Evolutionary conservation across 2,329 filamentous ascomycete species (phyloP).

Genomic region (Colletotrichum brevisporum): DNA sequence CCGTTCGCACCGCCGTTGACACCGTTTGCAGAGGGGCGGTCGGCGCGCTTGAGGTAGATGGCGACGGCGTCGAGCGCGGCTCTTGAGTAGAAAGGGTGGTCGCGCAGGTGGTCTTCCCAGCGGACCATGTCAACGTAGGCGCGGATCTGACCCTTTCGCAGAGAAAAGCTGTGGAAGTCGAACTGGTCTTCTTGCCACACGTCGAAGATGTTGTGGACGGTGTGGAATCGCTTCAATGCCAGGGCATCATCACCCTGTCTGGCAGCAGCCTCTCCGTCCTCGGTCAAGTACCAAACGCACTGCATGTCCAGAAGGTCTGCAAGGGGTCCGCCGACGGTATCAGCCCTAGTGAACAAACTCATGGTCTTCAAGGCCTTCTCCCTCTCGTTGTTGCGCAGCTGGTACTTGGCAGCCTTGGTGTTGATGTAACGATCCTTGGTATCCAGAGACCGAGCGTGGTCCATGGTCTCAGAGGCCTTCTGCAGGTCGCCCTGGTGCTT

Average conservation of each 20-base stretch:
- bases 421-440: slow-evolving; percentile 97
- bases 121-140: slow-evolving; percentile 96
- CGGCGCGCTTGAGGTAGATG: slow-evolving; percentile 84
- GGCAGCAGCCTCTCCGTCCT: slow-evolving; percentile 91
- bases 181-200: slow-evolving; percentile 99
- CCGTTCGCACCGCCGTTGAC: slow-evolving; percentile 67
- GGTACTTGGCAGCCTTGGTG: slow-evolving; percentile 97
- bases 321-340: slow-evolving; percentile 88
- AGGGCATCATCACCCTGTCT: slow-evolving; percentile 86
- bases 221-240: slow-evolving; percentile 92
- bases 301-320: slow-evolving; percentile 98
- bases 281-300: slow-evolving; percentile 95
- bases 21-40: slow-evolving; percentile 78
- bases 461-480: slow-evolving; percentile 90
- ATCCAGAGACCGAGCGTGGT: slow-evolving; percentile 87
- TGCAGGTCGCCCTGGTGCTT: slow-evolving; percentile 88
- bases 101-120: slow-evolving; percentile 92
- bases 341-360: slow-evolving; percentile 93
- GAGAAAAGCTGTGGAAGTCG: slow-evolving; percentile 97
- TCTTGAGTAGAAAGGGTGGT: slow-evolving; percentile 93
- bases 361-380: slow-evolving; percentile 89
- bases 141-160: slow-evolving; percentile 96
- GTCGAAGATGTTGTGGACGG: slow-evolving; percentile 93
- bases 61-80: slow-evolving; percentile 86
- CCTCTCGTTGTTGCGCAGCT: slow-evolving; percentile 91